Percentiles rank a stretch among this genome's conserved stretches.
Evolutionary conservation across 768 basidiomycete genomes (phyloP).

Genomic region (Termitomyces sp.): DNA sequence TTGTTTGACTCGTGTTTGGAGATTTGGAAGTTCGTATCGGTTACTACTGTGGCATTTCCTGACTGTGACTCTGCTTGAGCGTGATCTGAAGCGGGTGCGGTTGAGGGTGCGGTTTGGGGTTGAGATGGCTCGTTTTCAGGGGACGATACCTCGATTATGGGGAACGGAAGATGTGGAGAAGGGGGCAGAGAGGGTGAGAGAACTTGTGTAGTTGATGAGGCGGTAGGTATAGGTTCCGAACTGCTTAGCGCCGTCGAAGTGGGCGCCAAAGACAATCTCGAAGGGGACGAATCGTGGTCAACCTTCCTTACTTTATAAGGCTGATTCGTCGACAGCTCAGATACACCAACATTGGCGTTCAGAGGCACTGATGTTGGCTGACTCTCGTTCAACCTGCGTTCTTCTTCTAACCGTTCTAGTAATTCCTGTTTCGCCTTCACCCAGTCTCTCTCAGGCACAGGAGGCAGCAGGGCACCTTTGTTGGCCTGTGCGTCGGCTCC

Average conservation of each 20-base stretch:
- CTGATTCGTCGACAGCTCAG: background rate
- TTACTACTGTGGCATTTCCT: too few relatives aligned
- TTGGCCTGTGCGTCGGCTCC: conserved; percentile 76
- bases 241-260: background rate
- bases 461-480: conserved; percentile 38
- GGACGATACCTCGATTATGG: background rate
- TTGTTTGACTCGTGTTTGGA: background rate
- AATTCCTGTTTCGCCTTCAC: conserved; percentile 21
- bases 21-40: background rate
- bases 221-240: background rate
- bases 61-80: background rate
- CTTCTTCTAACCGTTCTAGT: conserved; percentile 2
- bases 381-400: background rate
- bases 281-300: conserved; percentile 5
- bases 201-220: background rate
- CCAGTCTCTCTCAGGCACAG: conserved; percentile 57
- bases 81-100: background rate
- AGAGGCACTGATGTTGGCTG: background rate
- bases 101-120: background rate
- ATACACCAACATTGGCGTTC: background rate
- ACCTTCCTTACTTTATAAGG: conserved; percentile 12
- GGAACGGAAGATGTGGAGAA: background rate
- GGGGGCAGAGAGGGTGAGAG: background rate
- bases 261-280: background rate
- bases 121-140: background rate